Conservation (phyloP, 108 stramenopile species). For the Stephanodiscus minutulus region DNA sequence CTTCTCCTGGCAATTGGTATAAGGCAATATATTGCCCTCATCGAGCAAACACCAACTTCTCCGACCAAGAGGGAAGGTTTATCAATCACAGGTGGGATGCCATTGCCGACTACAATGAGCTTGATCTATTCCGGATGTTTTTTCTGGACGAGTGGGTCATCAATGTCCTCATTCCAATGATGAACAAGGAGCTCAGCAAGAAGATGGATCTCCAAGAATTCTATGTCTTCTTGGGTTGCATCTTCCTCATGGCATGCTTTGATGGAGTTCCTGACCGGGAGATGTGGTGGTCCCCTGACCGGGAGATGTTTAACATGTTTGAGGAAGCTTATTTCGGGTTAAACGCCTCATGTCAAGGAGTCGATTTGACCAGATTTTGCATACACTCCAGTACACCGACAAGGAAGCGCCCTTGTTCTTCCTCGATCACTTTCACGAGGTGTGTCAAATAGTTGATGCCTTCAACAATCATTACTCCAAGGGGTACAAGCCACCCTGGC, state of each 20-base stretch:
- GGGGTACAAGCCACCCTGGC: no score
- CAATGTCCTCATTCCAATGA: slow-evolving; percentile 21
- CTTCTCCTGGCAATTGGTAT: background rate
- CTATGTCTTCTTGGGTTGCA: slow-evolving; percentile 5
- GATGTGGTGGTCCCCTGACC: slow-evolving; percentile 10
- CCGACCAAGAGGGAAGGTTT: background rate
- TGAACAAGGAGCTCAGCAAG: background rate
- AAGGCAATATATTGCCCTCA: slow-evolving; percentile 11
- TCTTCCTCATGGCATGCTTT: slow-evolving; percentile 28
- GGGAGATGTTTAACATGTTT: background rate
- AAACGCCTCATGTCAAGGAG: slow-evolving; percentile 16
- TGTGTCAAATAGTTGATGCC: slow-evolving; percentile 25
- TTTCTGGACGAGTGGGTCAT: slow-evolving; percentile 4
- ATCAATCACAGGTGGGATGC: slow-evolving; percentile 3
- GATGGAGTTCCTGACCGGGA: slow-evolving; percentile 5
- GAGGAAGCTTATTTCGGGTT: slow-evolving; percentile 10
- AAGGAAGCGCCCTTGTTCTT: background rate
- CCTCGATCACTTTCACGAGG: slow-evolving; percentile 27
- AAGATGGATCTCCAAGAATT: slow-evolving; percentile 5
- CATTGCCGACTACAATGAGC: slow-evolving; percentile 1
- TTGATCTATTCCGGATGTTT: slow-evolving; percentile 9
- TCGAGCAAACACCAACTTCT: background rate
- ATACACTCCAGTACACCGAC: slow-evolving; percentile 3
- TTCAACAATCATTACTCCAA: slow-evolving; percentile 34
- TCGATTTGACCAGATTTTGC: slow-evolving; percentile 4